Percentiles rank a stretch among this genome's conserved stretches.
Conservation (phyloP, 805 yeast species). For the Saccharomycopsis microspora region DNA sequence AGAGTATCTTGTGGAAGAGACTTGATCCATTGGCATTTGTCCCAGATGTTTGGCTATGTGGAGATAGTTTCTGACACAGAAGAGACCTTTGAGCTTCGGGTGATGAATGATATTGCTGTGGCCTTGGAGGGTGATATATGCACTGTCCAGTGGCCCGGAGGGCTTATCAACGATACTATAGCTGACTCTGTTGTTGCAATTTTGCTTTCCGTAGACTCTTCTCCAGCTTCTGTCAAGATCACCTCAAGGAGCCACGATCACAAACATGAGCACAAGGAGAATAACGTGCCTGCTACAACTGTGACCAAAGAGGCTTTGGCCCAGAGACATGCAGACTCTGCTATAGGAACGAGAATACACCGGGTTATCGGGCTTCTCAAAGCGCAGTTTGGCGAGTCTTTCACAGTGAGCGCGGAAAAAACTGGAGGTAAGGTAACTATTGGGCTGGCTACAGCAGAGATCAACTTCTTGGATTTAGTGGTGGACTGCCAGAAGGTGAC, state of each 20-base stretch:
- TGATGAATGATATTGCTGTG: constrained; percentile 56
- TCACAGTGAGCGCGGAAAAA: constrained; percentile 30
- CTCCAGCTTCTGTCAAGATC: constrained; percentile 89
- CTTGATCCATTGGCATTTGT: constrained; percentile 77
- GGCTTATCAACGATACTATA: constrained; percentile 78
- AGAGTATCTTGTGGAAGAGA: constrained; percentile 73
- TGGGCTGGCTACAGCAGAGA: constrained; percentile 63
- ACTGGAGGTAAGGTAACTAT: constrained; percentile 51
- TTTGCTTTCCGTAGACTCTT: constrained; percentile 80
- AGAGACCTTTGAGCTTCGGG: constrained; percentile 36
- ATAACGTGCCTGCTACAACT: background rate
- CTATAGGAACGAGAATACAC: constrained; percentile 29
- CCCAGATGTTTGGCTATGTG: constrained; percentile 89
- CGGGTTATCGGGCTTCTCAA: constrained; percentile 52
- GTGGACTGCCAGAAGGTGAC: constrained; percentile 71
- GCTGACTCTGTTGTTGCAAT: constrained; percentile 93
- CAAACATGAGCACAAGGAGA: constrained; percentile 18
- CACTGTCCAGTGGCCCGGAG: constrained; percentile 84
- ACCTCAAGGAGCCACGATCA: constrained; percentile 51
- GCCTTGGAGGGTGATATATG: constrained; percentile 39
- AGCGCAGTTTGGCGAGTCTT: constrained; percentile 84
- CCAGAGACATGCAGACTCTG: constrained; percentile 23
- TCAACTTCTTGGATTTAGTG: constrained; percentile 50
- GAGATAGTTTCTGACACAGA: constrained; percentile 48
- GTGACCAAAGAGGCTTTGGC: background rate